Conservation (phyloP, 2,329 filamentous ascomycete genomes). For the Cladophialophora chaetospira region DNA sequence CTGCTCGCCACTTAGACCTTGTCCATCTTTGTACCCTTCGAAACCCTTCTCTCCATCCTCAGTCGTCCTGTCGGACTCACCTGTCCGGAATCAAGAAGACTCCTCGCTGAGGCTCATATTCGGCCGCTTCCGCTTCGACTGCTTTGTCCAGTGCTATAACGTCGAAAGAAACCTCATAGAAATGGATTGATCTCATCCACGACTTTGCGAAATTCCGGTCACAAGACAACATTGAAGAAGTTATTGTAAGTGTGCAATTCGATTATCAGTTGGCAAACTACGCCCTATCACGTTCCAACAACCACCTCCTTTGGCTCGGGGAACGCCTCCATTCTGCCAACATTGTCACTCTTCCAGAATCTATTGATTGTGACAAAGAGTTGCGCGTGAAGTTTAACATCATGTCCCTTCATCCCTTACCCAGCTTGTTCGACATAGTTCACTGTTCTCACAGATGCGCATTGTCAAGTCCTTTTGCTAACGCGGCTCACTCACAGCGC, state of each 20-base stretch:
- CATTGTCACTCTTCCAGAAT: too few species aligned
- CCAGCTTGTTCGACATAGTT: too few species aligned
- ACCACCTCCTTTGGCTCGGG: too few species aligned
- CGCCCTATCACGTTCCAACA: too few species aligned
- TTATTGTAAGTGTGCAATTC: too few species aligned
- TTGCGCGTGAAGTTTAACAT: too few species aligned
- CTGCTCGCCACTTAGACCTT: neutral
- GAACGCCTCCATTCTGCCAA: too few species aligned
- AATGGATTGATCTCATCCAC: neutral
- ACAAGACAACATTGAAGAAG: too few species aligned
- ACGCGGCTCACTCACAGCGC: neutral
- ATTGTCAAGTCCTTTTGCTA: neutral
- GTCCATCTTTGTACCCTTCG: neutral
- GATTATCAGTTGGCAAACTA: too few species aligned
- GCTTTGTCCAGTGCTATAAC: conserved; percentile 2
- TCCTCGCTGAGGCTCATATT: neutral
- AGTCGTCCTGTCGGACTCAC: conserved; percentile 1
- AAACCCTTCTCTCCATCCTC: neutral
- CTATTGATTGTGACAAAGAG: too few species aligned
- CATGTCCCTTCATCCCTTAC: too few species aligned
- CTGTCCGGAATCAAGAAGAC: conserved; percentile 3
- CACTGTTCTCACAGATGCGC: neutral
- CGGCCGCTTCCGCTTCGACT: neutral
- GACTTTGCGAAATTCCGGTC: too few species aligned
- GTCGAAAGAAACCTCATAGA: neutral